Base-by-base conservation (phyloP, 2,329 filamentous ascomycete genomes). In the Scedosporium dehoogii region DNA sequence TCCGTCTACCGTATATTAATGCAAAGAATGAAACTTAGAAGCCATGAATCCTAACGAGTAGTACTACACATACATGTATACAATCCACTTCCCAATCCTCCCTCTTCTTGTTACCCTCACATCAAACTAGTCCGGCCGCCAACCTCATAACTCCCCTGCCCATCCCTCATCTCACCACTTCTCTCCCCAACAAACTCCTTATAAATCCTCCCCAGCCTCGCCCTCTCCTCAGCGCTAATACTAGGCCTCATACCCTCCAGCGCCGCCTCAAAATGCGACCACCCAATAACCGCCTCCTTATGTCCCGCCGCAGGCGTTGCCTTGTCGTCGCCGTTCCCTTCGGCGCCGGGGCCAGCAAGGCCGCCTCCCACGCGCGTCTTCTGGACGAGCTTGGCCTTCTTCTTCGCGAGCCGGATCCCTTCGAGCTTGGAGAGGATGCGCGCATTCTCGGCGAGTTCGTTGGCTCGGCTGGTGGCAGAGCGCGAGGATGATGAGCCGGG, bases 121-220 rank as follows among this genome's bases (percentile, higher is more conserved):
- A 97, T 97, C 75, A 99, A 79, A 75, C 92, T 97, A 69, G 89
- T 93, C 71, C 94, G 81, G 14, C 92, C 94, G 6, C 94, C 94
- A 75, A 99, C 86, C 75, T 97, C 94, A 73, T 87, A 96, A 63
- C 89, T 90, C 0, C 90, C 92, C 75, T 97, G 91, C 1, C 94
- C 94, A 74, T 89, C 93, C 64, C 87, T 91, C 91, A 99, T 92
- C 78, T 97, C 92, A 6, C 94, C 94, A 73, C 92, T 96, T 68
- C 94, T 82, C 0, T 92, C 92, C 3, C 91, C 90, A 0, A 97
- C 87, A 78, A 99, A 99, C 76, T 99, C 94, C 16, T 82, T 80
- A 72, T 99, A 99, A 65, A 99, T 97, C 48, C 84, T 84, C 69
- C 85, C 81, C 67, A 99, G 74, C 64, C 93, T 79, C 65, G 78